Conservation (phyloP, 1,139 yeast species). For the Saccharomyces hybrid region DNA sequence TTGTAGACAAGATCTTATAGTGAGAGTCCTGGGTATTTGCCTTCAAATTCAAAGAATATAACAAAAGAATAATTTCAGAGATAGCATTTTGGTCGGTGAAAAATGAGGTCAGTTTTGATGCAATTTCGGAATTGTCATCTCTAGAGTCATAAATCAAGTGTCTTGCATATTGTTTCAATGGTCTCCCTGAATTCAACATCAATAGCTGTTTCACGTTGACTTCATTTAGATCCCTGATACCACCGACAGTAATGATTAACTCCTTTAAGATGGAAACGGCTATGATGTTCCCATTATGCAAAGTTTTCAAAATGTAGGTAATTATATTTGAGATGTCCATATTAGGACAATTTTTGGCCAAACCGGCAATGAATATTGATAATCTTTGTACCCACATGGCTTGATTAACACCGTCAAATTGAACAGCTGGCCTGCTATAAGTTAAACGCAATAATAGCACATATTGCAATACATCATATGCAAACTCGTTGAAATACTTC, state of each 20-base stretch:
- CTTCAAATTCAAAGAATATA: constrained; percentile 46
- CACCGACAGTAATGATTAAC: constrained; percentile 69
- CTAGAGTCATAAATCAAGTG: constrained; percentile 58
- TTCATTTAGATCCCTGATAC: constrained; percentile 49
- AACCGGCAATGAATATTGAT: constrained; percentile 57
- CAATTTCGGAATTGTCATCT: constrained; percentile 42
- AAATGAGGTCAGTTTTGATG: constrained; percentile 44
- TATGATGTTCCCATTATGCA: constrained; percentile 54
- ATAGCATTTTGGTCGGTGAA: constrained; percentile 43
- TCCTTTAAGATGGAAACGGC: constrained; percentile 68
- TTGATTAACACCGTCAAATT: constrained; percentile 73
- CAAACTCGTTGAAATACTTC: constrained; percentile 64
- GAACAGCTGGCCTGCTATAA: constrained; percentile 58
- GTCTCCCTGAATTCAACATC: constrained; percentile 57
- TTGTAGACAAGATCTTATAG: constrained; percentile 63
- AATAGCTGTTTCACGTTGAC: constrained; percentile 46
- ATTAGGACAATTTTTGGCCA: constrained; percentile 46
- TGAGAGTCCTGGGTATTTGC: constrained; percentile 43
- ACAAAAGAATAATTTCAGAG: constrained; percentile 57
- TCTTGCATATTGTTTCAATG: constrained; percentile 51
- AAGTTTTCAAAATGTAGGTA: constrained; percentile 53
- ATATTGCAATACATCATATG: constrained; percentile 79
- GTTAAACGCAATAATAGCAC: constrained; percentile 69
- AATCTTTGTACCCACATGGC: constrained; percentile 79
- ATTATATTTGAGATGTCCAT: constrained; percentile 54